Evolutionary conservation across 352 stramenopile species (phyloP).

Genomic region (Phytophthora pinifolia): DNA sequence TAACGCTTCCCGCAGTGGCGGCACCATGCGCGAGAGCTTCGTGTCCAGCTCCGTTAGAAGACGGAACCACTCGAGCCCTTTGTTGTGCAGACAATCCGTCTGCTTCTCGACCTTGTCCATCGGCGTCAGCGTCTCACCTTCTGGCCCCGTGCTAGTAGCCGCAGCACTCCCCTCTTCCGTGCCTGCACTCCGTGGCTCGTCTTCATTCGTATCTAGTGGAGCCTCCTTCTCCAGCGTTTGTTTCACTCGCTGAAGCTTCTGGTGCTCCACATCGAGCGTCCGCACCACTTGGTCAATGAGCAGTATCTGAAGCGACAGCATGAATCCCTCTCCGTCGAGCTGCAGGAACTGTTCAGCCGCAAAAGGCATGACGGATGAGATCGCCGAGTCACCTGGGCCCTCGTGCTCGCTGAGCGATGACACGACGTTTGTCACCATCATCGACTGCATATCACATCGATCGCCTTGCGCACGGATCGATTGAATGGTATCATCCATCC

Average conservation of each 20-base stretch:
- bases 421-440: conserved; percentile 54
- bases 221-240: conserved; percentile 24
- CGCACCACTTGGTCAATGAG: conserved; percentile 81
- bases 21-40: conserved; percentile 80
- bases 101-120: conserved; percentile 38
- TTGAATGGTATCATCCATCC: conserved; percentile 64
- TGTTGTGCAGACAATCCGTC: conserved; percentile 58
- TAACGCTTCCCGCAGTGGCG: conserved; percentile 77
- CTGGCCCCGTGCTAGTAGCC: neutral
- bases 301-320: conserved; percentile 80
- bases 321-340: conserved; percentile 63
- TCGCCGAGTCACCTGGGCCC: neutral
- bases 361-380: conserved; percentile 10
- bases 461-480: conserved; percentile 65
- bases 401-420: conserved; percentile 45
- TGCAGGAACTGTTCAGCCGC: conserved; percentile 63
- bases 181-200: neutral
- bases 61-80: conserved; percentile 84
- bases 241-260: conserved; percentile 42
- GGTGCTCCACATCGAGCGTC: conserved; percentile 52
- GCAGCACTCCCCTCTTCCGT: conserved; percentile 21
- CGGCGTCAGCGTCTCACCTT: conserved; percentile 7
- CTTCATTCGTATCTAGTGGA: neutral
- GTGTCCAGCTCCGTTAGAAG: conserved; percentile 78
- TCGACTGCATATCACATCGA: conserved; percentile 73